Evolutionary conservation across 2,329 filamentous ascomycete genomes (phyloP), one percentile per base, ranked within the genome.

Genomic region (Botryotinia convoluta): DNA sequence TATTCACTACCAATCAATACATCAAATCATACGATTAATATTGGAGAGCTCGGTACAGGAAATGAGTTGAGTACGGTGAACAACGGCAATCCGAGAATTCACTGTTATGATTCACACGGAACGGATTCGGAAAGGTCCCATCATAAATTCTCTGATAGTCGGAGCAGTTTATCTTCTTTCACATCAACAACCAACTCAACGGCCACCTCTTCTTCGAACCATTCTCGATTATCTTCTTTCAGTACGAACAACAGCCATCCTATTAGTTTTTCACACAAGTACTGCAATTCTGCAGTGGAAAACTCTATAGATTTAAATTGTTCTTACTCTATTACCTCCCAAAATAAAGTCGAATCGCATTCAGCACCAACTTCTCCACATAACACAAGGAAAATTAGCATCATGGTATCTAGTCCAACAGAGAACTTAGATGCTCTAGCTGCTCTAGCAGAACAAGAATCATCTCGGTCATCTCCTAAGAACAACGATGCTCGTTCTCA

Each of bases 1-100:
- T 82, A 82, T 77, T 78, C 81, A 74, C 74, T 82, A 61, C 81
- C 80, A 12, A 77, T 81, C 45, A 79, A 79, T 65, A 78, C 75
- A 37, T 60, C 76, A 44, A 74, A 74, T 32, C 76, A 65, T 59
- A 61, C 71, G 61, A 71, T 68, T 22, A 72, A 48, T 48, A 59
- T 60, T 26, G 37, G 39, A 60, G 57, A 48, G 45, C 35, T 54
- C 39, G 29, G 20, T 20, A 45, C 51, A 10, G 63, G 63, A 35
- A 61, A 72, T 69, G 63, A 69, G 32, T 8, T 12, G 54, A 44
- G 51, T 45, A 59, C 32, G 22, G 37, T 29, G 9, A 48, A 39
- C 29, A 35, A 14, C 45, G 54, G 39, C 18, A 67, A 37, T 29
- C 51, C 29, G n/a, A 64, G 29, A 45, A 72, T 69, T 73, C 74